Evolutionary conservation across 805 yeast genomes (phyloP).

Genomic region (Nadsonia fulvescens): DNA sequence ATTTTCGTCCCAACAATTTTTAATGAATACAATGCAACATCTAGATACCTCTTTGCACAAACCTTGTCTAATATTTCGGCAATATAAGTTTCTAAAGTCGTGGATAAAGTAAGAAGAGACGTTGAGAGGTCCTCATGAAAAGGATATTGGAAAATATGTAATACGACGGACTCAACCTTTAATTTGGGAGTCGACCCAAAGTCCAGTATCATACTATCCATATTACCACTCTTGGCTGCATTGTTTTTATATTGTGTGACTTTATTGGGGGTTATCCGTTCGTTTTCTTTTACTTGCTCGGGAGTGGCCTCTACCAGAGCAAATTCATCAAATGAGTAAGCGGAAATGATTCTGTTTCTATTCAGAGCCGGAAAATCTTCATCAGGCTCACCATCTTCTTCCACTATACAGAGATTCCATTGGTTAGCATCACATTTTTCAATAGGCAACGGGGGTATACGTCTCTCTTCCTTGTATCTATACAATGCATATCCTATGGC

Average conservation of each 20-base stretch:
- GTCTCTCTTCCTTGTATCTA: conserved; percentile 13
- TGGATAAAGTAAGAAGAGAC: conserved; percentile 3
- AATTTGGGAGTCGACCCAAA: too few relatives aligned
- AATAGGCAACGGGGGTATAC: conserved; percentile 13
- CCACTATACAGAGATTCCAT: conserved; percentile 70
- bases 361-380: conserved; percentile 77
- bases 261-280: conserved; percentile 18
- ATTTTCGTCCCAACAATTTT: conserved; percentile 16
- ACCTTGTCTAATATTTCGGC: conserved; percentile 14
- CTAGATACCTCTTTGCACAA: conserved; percentile 17
- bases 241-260: conserved; percentile 6
- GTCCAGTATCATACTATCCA: too few relatives aligned
- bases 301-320: conserved; percentile 46
- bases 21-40: conserved; percentile 15
- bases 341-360: conserved; percentile 41
- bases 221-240: too few relatives aligned
- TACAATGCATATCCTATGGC: conserved; percentile 37
- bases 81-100: conserved; percentile 10
- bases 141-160: conserved; percentile 17
- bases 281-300: conserved; percentile 18
- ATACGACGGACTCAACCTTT: conserved; percentile 7
- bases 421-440: conserved; percentile 34
- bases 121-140: conserved; percentile 12
- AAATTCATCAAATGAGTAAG: conserved; percentile 68
- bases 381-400: conserved; percentile 88